Base-by-base conservation (phyloP, 176 grass and related monocot genomes). In the Triticum aestivum region DNA sequence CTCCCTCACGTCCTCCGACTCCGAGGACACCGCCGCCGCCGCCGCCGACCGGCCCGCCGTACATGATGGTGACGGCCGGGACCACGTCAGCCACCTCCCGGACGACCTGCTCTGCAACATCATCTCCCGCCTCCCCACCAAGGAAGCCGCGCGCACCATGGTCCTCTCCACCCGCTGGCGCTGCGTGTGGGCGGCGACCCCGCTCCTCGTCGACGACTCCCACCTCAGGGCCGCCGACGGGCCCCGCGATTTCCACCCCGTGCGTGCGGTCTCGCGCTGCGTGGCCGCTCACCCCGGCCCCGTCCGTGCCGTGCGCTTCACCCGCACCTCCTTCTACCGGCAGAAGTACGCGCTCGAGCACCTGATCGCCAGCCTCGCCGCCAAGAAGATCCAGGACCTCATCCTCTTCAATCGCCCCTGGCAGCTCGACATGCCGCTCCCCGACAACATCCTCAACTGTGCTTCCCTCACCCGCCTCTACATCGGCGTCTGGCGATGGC, bases 331-430 rank as follows among this genome's bases (percentile, higher is more conserved):
- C 30, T 90, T 90, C 84, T 4, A 34, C 84, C 0, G 1, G 3
- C 83, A 86, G 79, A 73, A 87, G 84, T 72, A 71, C 79, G 65
- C 58, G 20, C 84, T 86, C 54, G 32, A 29, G 21, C 30, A 56
- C 56, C 74, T 82, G 39, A 13, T 87, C 8, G 37, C 80, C 24
- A 21, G 65, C 56, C 73, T 87, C 34, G 84, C 79, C 73, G 54
- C 59, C 79, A 90, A 90, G 65, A 47, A 37, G 39, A 65, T 90
- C 54, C 17, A 33, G 65, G 79, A 87, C 69, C 84, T 87, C 79
- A 11, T 83, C 89, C 79, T 87, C 79, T 21, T 90, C 47, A 82
- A 86, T 27, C 84, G 72, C 84, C 84, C 79, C 21, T 82, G 88
- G 84, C 84, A 42, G 64, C 72, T 86, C 79, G 14, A 81, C 79